phyloP scores from a whole-genome alignment of 257 asterid genomes.

The Solanum medicagineum region DNA sequence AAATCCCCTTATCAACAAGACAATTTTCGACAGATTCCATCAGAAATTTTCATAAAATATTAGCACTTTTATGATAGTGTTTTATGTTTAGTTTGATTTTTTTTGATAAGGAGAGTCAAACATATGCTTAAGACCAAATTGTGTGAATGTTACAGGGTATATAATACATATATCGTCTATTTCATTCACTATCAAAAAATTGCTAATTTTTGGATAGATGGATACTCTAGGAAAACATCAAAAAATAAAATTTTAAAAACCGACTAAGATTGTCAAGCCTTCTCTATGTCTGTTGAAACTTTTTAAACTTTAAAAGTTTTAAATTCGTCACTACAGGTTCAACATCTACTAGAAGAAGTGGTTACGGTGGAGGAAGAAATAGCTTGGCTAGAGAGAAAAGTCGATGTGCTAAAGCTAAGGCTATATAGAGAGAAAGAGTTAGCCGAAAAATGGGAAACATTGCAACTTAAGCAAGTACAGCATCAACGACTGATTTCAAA shows the following conservation, averaged over 20 bases:
- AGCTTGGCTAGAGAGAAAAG: slow-evolving; percentile 51
- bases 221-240: neutral
- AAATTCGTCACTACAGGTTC: slow-evolving; percentile 31
- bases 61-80: neutral
- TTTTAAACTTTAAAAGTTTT: neutral
- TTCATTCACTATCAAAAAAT: neutral
- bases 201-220: neutral
- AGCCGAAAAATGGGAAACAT: slow-evolving; percentile 30
- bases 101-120: neutral
- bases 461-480: slow-evolving; percentile 10
- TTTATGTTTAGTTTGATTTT: neutral
- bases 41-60: neutral
- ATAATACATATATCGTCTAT: neutral
- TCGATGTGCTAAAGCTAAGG: slow-evolving; percentile 37
- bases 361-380: slow-evolving; percentile 63
- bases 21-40: neutral
- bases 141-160: neutral
- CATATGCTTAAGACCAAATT: neutral
- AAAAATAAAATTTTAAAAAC: neutral
- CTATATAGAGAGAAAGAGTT: slow-evolving; percentile 40
- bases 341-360: slow-evolving; percentile 62
- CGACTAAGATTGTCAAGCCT: neutral
- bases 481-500: neutral
- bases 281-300: neutral
- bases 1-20: neutral